A percentile compares a stretch with the other conserved stretches of the same genome.
phyloP scores from a whole-genome alignment of 2,329 filamentous ascomycete species.

The Penicillium italicum region DNA sequence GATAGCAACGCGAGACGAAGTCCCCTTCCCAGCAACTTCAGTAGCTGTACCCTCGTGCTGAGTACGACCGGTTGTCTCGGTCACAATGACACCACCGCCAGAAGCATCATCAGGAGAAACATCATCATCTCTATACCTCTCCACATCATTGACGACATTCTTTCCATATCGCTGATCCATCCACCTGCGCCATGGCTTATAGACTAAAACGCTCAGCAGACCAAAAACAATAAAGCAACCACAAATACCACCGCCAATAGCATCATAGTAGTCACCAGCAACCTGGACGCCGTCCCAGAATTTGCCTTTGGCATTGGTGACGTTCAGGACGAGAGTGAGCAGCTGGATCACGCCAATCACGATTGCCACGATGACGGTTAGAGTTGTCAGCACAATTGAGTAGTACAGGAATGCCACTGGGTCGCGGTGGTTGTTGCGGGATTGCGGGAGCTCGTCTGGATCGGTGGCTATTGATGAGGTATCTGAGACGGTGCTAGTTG shows the following conservation, averaged over 20 bases:
- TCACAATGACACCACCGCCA: background rate
- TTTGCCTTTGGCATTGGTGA: constrained; percentile 66
- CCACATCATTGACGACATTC: constrained; percentile 19
- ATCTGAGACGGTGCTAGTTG: constrained; percentile 16
- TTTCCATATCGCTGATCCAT: constrained; percentile 44
- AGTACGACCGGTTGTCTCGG: background rate
- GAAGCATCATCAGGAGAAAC: constrained; percentile 1
- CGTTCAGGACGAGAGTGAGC: constrained; percentile 71
- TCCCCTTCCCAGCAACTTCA: constrained; percentile 10
- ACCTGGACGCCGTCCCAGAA: constrained; percentile 87
- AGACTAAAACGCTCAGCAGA: constrained; percentile 66
- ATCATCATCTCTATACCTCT: constrained; percentile 21
- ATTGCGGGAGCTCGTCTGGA: constrained; percentile 21
- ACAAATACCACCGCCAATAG: constrained; percentile 82
- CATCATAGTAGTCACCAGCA: constrained; percentile 76
- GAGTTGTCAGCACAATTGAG: constrained; percentile 76
- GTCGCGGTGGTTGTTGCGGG: constrained; percentile 59
- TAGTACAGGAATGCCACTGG: constrained; percentile 91
- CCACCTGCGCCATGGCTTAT: constrained; percentile 71
- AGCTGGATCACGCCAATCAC: constrained; percentile 85
- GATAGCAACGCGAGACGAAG: constrained; percentile 13
- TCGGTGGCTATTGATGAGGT: constrained; percentile 14
- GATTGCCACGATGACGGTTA: constrained; percentile 78
- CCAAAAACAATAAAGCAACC: constrained; percentile 79
- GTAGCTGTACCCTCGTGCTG: background rate